Evolutionary conservation across 2,329 filamentous ascomycete species (phyloP).

Genomic region (Arthroderma sp.): DNA sequence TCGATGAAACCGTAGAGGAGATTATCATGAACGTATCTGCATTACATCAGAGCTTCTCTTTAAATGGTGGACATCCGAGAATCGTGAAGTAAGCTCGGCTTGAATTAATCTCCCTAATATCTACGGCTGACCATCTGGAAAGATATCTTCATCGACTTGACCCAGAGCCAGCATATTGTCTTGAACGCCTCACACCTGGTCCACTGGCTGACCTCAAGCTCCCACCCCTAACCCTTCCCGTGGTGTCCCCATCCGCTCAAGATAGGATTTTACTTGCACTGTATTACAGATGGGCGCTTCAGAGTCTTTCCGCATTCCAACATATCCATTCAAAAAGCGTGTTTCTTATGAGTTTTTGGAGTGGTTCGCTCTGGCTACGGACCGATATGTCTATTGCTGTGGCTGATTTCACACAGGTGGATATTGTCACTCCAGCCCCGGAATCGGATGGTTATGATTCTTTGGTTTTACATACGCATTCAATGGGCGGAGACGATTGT

Average conservation of each 20-base stretch:
- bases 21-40: neutral
- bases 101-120: neutral
- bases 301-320: conserved; percentile 4
- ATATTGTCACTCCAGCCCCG: neutral
- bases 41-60: neutral
- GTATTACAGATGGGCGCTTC: conserved; percentile 4
- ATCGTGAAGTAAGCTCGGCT: conserved; percentile 2
- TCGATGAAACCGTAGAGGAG: neutral
- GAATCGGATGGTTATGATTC: neutral
- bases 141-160: conserved; percentile 3
- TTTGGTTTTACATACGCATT: neutral
- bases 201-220: conserved; percentile 1
- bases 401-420: neutral
- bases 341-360: neutral
- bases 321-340: neutral
- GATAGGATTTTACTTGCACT: neutral
- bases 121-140: neutral
- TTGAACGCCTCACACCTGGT: conserved; percentile 2
- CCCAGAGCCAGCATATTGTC: neutral
- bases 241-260: neutral
- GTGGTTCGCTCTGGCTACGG: conserved; percentile 1
- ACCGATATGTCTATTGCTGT: conserved; percentile 1
- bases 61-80: conserved; percentile 2
- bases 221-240: neutral
- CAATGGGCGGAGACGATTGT: neutral